Conservation (phyloP, 176 grass and related monocot species). For the Carex cristatella region DNA sequence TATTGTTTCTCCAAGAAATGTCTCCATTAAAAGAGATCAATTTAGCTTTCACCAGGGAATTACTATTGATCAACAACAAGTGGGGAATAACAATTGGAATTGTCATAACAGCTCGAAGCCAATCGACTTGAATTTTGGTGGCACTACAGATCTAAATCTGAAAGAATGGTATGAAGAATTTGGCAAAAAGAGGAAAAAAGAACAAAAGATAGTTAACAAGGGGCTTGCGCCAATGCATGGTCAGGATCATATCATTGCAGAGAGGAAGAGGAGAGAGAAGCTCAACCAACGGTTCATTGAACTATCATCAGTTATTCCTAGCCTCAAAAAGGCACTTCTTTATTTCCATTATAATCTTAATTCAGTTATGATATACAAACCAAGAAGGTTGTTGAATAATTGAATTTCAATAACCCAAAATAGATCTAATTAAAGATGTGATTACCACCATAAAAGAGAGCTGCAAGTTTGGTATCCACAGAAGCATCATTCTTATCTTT, state of each 20-base stretch:
- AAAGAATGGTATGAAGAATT: neutral
- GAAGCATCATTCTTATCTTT: neutral
- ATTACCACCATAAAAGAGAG: neutral
- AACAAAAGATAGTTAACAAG: neutral
- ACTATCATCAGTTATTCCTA: constrained; percentile 69
- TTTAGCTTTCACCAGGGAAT: neutral
- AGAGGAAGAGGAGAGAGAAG: constrained; percentile 67
- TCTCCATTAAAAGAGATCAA: neutral
- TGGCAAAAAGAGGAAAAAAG: constrained; percentile 1
- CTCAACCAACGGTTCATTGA: constrained; percentile 73
- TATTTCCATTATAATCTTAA: neutral
- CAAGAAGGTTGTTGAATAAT: neutral
- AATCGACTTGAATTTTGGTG: constrained; percentile 6
- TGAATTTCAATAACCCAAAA: neutral
- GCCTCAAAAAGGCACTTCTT: constrained; percentile 57
- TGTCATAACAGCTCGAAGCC: neutral
- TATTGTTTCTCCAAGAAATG: neutral
- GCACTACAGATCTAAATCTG: neutral
- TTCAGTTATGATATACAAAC: neutral
- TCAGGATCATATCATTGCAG: constrained; percentile 75
- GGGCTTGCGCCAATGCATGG: neutral
- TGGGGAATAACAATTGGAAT: constrained; percentile 1
- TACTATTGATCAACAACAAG: neutral
- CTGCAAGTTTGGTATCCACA: neutral
- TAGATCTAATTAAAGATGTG: neutral